Evolutionary conservation across 2,329 filamentous ascomycete genomes (phyloP), one percentile per base, ranked within the genome.

Genomic region (Cladophialophora immunda): DNA sequence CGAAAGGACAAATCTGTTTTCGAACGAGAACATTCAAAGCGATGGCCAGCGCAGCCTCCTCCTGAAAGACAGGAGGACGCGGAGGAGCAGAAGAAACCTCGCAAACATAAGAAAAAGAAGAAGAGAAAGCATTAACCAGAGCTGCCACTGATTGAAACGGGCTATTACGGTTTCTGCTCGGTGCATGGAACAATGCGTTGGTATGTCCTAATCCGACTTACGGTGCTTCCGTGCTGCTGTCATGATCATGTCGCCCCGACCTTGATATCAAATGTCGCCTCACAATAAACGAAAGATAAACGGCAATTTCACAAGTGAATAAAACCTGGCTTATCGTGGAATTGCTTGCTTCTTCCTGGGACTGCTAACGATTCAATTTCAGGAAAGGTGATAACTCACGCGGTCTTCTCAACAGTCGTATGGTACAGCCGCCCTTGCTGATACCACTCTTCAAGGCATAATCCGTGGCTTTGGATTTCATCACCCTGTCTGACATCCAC

Each of bases 1-100:
- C 86, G 92, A 68, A 87, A 88, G 71, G 88, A 93, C 77, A 98
- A 97, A 81, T 84, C 89, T 19, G 91, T 85, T 0, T 97, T 99
- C 76, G 95, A 98, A 76, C 82, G 88, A 65, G 92, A 97, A 76
- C 88, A 93, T 77, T 82, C 89, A 64, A 89, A 88, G 77, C 87
- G 86, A 50, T 70, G 68, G 65, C 67, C 69, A 8, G 41, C 56
- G 9, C 64, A 32, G 47, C 45, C 62, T n/a, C 38, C 58, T 22
- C 22, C 56, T 6, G 57, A 67, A 36, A n/a, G 38, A 36, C 57
- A 45, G 2, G 47, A 53, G 30, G 38, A 62, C 15, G 29, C 34
- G 6, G 65, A 66, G 13, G 41, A 38, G 8, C n/a, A 52, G 52
- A 50, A 32, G 32, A 62, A 66, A 67, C 71, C 58, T 64, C 59